phyloP scores from a whole-genome alignment of 2,329 filamentous ascomycete species.

The Daldinia sp. region DNA sequence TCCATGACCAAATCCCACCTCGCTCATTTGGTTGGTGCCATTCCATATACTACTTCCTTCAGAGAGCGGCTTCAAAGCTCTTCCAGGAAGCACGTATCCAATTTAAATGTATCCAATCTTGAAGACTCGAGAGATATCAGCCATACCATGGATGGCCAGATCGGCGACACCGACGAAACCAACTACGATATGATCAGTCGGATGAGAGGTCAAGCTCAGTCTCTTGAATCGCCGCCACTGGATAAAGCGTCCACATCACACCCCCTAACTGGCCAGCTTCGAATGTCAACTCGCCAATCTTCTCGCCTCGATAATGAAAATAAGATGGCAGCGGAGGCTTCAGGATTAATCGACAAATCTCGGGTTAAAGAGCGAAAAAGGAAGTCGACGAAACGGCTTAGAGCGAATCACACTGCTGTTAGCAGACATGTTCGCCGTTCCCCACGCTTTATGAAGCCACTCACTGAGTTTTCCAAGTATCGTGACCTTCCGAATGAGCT shows the following conservation, averaged over 20 bases:
- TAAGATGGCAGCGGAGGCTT: not conserved
- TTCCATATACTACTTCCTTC: conserved; percentile 21
- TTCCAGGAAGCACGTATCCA: conserved; percentile 11
- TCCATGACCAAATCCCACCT: conserved; percentile 30
- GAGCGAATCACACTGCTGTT: not conserved
- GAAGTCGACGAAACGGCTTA: conserved; percentile 8
- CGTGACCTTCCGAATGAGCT: conserved; percentile 47
- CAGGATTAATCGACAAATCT: not conserved
- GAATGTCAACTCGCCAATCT: conserved; percentile 22
- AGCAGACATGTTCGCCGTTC: conserved; percentile 45
- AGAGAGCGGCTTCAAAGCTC: conserved; percentile 33
- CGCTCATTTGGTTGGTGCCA: not conserved
- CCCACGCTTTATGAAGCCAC: conserved; percentile 47
- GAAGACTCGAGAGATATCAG: conserved; percentile 42
- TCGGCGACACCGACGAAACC: conserved; percentile 2
- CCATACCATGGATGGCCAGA: conserved; percentile 21
- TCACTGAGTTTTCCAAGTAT: conserved; percentile 49
- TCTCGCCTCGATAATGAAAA: conserved; percentile 15
- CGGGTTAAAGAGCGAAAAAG: conserved; percentile 4
- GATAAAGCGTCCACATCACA: conserved; percentile 5
- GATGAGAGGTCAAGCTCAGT: conserved; percentile 1
- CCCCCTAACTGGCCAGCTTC: conserved; percentile 24
- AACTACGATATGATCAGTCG: not conserved
- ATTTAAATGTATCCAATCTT: conserved; percentile 32
- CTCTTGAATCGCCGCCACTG: conserved; percentile 4